Evolutionary conservation across 345 rosid genomes (phyloP).

Genomic region (Litchi chinensis): DNA sequence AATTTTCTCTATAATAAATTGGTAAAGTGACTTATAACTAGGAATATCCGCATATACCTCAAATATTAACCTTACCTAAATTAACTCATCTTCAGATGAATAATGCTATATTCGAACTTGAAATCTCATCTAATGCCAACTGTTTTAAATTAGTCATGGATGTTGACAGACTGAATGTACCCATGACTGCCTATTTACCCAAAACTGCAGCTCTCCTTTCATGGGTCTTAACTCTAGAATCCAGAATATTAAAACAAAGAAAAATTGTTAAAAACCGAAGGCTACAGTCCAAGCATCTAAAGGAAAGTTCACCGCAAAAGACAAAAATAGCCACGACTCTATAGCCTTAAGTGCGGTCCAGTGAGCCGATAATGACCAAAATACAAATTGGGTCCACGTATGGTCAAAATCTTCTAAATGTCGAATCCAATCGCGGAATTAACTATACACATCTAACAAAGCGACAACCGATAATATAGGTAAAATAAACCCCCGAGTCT

Average conservation of each 20-base stretch:
- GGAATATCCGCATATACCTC: background rate
- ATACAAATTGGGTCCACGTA: background rate
- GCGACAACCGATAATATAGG: conserved; percentile 4
- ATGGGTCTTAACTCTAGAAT: background rate
- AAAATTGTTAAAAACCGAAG: too few species aligned
- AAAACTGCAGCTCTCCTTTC: background rate
- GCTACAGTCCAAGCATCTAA: background rate
- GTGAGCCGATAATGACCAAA: background rate
- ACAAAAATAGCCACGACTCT: background rate
- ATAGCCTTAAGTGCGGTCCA: background rate
- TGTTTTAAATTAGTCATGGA: background rate
- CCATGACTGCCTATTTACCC: background rate
- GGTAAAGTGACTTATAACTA: background rate
- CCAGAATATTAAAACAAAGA: too few species aligned
- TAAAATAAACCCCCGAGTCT: background rate
- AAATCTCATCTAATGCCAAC: background rate
- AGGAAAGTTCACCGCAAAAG: background rate
- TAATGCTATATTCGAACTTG: too few species aligned
- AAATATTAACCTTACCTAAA: background rate
- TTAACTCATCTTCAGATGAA: background rate
- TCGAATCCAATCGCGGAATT: background rate
- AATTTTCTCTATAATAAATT: too few species aligned
- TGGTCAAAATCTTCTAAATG: background rate
- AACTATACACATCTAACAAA: background rate
- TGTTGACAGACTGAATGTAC: background rate